Conservation (phyloP, 164 flowering plant species). For the Vitis amurensis region DNA sequence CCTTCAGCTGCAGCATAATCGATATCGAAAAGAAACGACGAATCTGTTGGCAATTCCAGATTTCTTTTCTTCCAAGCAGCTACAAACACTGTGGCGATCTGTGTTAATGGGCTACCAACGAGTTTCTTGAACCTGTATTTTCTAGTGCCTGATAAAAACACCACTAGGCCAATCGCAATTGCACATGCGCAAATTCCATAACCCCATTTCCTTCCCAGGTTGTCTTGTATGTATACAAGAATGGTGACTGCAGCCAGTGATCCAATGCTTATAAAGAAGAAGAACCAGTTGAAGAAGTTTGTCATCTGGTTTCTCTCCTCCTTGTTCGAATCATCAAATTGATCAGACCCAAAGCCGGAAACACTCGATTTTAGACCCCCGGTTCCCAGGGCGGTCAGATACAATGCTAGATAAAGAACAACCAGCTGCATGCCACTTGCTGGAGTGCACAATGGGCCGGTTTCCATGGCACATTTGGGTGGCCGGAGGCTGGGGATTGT, state of each 20-base stretch:
- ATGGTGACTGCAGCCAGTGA: conserved; percentile 78
- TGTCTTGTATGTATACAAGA: conserved; percentile 85
- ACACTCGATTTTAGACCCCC: conserved; percentile 96
- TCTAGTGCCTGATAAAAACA: conserved; percentile 68
- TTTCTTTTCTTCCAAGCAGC: conserved; percentile 72
- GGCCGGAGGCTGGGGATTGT: conserved; percentile 73
- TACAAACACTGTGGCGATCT: conserved; percentile 63
- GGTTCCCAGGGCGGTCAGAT: conserved; percentile 89
- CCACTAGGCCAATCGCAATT: conserved; percentile 45
- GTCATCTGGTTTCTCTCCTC: conserved; percentile 56
- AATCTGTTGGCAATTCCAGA: conserved; percentile 64
- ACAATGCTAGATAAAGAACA: conserved; percentile 71
- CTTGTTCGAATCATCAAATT: conserved; percentile 69
- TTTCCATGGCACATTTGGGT: conserved; percentile 50
- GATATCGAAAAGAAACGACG: conserved; percentile 39
- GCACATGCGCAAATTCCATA: conserved; percentile 78
- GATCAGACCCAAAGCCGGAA: conserved; percentile 94
- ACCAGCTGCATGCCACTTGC: conserved; percentile 59
- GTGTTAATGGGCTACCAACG: conserved; percentile 85
- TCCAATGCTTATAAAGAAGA: conserved; percentile 85
- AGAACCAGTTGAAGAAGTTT: conserved; percentile 92
- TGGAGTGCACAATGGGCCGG: conserved; percentile 36
- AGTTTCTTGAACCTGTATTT: conserved; percentile 87
- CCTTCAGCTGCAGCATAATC: conserved; percentile 29
- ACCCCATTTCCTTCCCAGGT: conserved; percentile 80